Percentiles rank a stretch among this genome's conserved stretches.
phyloP scores from a whole-genome alignment of 305 asterid genomes.

The Plantago coronopus region DNA sequence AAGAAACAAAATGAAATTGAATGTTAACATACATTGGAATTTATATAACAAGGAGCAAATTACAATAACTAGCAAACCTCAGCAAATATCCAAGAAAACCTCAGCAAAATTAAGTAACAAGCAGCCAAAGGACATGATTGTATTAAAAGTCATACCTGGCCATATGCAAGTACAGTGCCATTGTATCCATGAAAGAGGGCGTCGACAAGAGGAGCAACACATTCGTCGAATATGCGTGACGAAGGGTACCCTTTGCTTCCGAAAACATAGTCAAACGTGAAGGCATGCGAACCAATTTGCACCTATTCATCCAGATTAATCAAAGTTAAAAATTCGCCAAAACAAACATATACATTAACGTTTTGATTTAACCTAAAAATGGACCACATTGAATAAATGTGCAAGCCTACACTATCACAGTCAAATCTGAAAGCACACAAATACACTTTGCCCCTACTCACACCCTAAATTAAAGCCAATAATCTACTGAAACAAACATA shows the following conservation, averaged over 20 bases:
- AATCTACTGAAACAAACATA: too few species aligned
- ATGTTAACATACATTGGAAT: too few species aligned
- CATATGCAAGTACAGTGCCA: slow-evolving; percentile 95
- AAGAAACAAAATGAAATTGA: too few species aligned
- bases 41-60: too few species aligned
- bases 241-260: slow-evolving; percentile 65
- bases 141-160: slow-evolving; percentile 54
- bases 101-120: not conserved
- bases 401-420: too few species aligned
- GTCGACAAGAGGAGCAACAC: slow-evolving; percentile 82
- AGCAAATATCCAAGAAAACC: not conserved
- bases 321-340: not conserved
- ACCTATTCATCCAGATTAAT: slow-evolving; percentile 59
- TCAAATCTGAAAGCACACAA: too few species aligned
- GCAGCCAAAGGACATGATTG: not conserved
- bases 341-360: too few species aligned
- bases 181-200: slow-evolving; percentile 83
- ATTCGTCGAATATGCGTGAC: slow-evolving; percentile 59
- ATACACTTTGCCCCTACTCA: too few species aligned
- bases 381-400: too few species aligned
- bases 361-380: too few species aligned
- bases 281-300: slow-evolving; percentile 92
- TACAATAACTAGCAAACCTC: too few species aligned
- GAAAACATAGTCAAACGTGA: slow-evolving; percentile 77
- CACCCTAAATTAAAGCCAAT: too few species aligned